phyloP scores from a whole-genome alignment of 257 asterid species.

The Gynochthodes officinalis region DNA sequence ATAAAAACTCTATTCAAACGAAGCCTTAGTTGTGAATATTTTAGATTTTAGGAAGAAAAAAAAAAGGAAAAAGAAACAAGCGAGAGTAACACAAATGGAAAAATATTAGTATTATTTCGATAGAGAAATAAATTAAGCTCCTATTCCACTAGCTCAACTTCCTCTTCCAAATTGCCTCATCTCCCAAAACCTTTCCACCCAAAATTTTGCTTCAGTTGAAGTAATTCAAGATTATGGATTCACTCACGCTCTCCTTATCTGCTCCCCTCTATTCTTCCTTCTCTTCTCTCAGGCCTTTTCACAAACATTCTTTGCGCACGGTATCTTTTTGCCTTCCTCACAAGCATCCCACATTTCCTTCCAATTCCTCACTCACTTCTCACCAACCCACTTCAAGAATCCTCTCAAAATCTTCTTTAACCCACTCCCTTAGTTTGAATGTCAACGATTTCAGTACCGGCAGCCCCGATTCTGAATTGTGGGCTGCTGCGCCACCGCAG shows the following conservation, averaged over 20 bases:
- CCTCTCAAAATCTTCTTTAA: conserved; percentile 16
- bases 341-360: conserved; percentile 17
- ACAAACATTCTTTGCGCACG: conserved; percentile 23
- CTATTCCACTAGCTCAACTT: no score
- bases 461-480: conserved; percentile 32
- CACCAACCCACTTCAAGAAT: conserved; percentile 20
- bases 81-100: neutral
- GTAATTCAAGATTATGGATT: conserved; percentile 35
- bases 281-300: conserved; percentile 28
- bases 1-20: no score
- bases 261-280: conserved; percentile 32
- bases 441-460: neutral
- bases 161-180: conserved; percentile 5
- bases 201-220: conserved; percentile 4
- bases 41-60: no score
- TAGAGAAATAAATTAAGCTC: neutral
- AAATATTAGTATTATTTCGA: neutral
- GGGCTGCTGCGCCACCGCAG: conserved; percentile 45
- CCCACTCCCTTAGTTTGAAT: conserved; percentile 7
- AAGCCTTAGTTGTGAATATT: no score
- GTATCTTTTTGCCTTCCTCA: conserved; percentile 24
- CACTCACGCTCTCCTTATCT: conserved; percentile 62
- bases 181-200: conserved; percentile 17
- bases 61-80: no score
- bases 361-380: conserved; percentile 45